Evolutionary conservation across 2,329 filamentous ascomycete genomes (phyloP).

Genomic region (Hymenoscyphus scutula): DNA sequence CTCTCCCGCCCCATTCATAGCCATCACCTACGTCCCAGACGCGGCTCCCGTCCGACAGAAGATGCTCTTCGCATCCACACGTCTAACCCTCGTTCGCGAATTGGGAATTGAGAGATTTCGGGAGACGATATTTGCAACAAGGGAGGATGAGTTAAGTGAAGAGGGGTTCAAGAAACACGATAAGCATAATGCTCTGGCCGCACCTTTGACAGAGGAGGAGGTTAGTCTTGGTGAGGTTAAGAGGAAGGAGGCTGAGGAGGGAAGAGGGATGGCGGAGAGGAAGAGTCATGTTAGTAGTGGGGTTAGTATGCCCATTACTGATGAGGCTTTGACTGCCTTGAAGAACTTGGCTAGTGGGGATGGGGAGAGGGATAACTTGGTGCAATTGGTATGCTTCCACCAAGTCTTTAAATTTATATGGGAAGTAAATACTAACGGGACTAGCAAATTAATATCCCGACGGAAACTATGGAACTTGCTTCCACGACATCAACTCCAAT

Average conservation of each 20-base stretch:
- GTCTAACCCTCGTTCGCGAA: constrained; percentile 72
- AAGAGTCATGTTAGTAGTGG: constrained; percentile 46
- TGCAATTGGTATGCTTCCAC: constrained; percentile 59
- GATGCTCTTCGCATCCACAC: constrained; percentile 80
- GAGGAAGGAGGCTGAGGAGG: constrained; percentile 71
- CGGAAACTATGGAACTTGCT: constrained; percentile 67
- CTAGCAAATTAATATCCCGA: constrained; percentile 69
- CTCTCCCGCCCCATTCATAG: constrained; percentile 51
- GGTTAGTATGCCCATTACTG: constrained; percentile 51
- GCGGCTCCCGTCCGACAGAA: constrained; percentile 77
- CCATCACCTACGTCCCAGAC: constrained; percentile 78
- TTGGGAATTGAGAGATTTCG: constrained; percentile 76
- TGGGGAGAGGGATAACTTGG: constrained; percentile 46
- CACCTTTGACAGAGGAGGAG: constrained; percentile 79
- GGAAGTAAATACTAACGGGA: neutral
- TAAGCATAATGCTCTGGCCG: constrained; percentile 59
- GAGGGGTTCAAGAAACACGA: constrained; percentile 72
- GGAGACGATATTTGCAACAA: constrained; percentile 72
- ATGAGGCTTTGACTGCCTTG: constrained; percentile 64
- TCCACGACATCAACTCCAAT: constrained; percentile 53
- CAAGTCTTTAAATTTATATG: neutral
- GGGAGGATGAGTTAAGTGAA: constrained; percentile 64
- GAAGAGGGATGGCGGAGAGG: constrained; percentile 60
- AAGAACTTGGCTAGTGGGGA: constrained; percentile 52
- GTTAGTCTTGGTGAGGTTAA: constrained; percentile 68